Conservation (phyloP, 208 protist genomes). For the Leishmania turanica region DNA sequence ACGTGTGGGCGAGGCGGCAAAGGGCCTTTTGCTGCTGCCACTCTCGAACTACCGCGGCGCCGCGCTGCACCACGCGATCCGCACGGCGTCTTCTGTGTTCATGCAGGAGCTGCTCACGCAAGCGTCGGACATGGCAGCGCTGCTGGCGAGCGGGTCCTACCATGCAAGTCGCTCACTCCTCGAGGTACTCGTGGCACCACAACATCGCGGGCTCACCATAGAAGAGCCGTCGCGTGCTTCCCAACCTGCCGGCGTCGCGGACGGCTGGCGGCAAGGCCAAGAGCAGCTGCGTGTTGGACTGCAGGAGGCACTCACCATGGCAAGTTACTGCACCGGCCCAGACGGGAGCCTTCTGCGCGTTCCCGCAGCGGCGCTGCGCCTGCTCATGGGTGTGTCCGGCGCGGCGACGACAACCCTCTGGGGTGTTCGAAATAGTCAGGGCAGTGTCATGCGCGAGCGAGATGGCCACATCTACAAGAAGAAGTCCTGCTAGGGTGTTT, state of each 20-base stretch:
- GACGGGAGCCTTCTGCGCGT: conserved; percentile 31
- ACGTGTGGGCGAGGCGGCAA: conserved; percentile 49
- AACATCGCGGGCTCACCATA: conserved; percentile 4
- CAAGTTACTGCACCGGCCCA: conserved; percentile 33
- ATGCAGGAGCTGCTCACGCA: conserved; percentile 39
- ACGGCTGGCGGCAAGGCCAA: conserved; percentile 34
- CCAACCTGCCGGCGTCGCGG: conserved; percentile 27
- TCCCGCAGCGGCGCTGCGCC: conserved; percentile 35
- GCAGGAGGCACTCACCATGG: conserved; percentile 33
- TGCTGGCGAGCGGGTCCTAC: conserved; percentile 37
- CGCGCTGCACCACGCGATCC: conserved; percentile 34
- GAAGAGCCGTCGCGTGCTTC: conserved; percentile 25
- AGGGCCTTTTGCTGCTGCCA: conserved; percentile 48
- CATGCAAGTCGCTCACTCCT: conserved; percentile 34
- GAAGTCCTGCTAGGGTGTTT: background rate
- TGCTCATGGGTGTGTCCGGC: conserved; percentile 41
- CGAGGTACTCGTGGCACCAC: conserved; percentile 17
- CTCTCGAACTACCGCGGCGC: conserved; percentile 41
- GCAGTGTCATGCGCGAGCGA: conserved; percentile 21
- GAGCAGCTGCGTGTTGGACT: conserved; percentile 31
- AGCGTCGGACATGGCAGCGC: conserved; percentile 29
- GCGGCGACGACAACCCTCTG: conserved; percentile 40
- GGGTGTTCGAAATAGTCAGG: conserved; percentile 37
- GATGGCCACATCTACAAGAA: conserved; percentile 39
- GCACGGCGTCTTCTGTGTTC: conserved; percentile 36